Base-by-base conservation (phyloP, 2,329 filamentous ascomycete species). In the Aaosphaeria pasadenensis region DNA sequence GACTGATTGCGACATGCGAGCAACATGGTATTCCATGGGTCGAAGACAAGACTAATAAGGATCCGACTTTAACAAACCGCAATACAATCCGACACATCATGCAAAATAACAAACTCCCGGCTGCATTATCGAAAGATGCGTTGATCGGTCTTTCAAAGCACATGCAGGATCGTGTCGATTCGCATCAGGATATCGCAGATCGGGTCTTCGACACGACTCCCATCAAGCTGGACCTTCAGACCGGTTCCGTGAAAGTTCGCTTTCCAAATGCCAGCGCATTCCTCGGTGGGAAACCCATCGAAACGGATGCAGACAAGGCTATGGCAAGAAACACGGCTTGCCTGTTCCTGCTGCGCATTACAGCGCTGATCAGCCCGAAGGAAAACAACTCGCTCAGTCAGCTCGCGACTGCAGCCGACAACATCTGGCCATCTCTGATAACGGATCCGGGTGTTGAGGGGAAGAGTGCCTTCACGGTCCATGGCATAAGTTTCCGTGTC, bases 1-100 rank as follows among this genome's bases (percentile, higher is more conserved):
- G 85, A 33, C 76, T 96, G n/a, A 77, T 86, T 39, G 82, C 83
- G 1, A 91, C 89, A 0, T 96, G 92, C 62, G 69, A 85, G 51
- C 75, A 79, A n/a, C 79, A 85, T 54, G 71, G 76, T 0, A 72
- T 95, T 7, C 71, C 74, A 1, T 97, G 89, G 87, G 88, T 90
- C 53, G 89, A 94, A 64, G 94, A 99, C 65, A 73, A 77, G 39
- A 96, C 91, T 1, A 99, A 99, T 62, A 69, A 76, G 11, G 87
- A 96, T 59, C 79, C 77, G 6, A 90, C 85, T 0, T 72, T 95
- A 49, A 96, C 94, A 0, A 71, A 79, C 40, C 82, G 94, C 35
- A 99, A 99, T 61, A 85, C 92, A 0, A 76, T 96, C 35, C 83
- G 92, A 31, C 74, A 87, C 64, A 67, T 95, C 39, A 77, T 82